Evolutionary conservation across 768 basidiomycete genomes (phyloP), one percentile per base, ranked within the genome.

Genomic region (Suillus spraguei): DNA sequence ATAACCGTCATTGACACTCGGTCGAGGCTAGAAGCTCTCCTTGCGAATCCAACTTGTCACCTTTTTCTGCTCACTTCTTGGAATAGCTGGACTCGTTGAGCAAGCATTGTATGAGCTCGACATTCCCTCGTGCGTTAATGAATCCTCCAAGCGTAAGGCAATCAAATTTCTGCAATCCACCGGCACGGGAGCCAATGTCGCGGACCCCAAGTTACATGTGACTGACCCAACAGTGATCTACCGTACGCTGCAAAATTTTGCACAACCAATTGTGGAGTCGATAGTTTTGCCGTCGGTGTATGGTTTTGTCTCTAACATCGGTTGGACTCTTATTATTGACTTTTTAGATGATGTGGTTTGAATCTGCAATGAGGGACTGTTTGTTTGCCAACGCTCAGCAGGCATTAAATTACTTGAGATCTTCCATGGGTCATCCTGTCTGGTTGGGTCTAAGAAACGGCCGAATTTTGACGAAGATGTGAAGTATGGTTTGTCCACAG

Each of bases 21-120:
- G 85, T 39, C 92, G 80, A 10, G 92, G 92, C 71, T 85, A 89
- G 75, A 94, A 94, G 75, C 91, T 94, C 78, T 94, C 91, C 66
- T 89, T 81, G 63, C 82, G 75, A 44, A 84, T 83, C 56, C 85
- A 76, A 47, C 80, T 74, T 35, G 83, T 81, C 69, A 86, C 72
- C 78, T 80, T 50, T 33, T 44, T 63, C 66, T 55, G 35, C 13
- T 36, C 58, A 44, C 14, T 66, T 56, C 4, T 65, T 69, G 41
- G 59, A 17, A 22, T 56, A 54, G 28, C 53, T 61, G 35, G 64
- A 60, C 5, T 42, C 56, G 59, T 46, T 41, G 67, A 63, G 47
- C 46, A 14, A 36, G 13, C 16, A 35, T 11, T 36, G n/a, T 36
- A 55, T n/a, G 35, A 36, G 16, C 24, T 28, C 13, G 32, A 33